Evolutionary conservation across 148 eudicot genomes (phyloP), one percentile per base, ranked within the genome.

Genomic region (Bassia scoparia): DNA sequence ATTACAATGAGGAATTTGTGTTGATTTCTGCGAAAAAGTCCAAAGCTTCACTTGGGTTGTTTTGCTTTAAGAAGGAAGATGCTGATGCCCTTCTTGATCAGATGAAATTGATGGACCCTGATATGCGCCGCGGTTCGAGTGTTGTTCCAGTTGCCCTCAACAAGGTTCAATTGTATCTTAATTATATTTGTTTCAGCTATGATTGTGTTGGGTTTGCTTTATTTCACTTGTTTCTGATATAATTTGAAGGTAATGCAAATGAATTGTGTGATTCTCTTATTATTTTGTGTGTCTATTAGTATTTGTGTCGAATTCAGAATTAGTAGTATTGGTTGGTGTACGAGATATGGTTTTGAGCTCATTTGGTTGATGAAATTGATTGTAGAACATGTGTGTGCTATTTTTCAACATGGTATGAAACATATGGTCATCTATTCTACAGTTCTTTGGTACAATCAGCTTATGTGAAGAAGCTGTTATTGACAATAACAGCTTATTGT

Each of bases 81-180:
- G 98, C 96, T 58, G 78, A 76, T 63, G 48, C 88, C 20, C 85
- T 94, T 64, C 93, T 88, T 83, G 68, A 83, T 4, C 87, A 94
- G 81, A 85, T 88, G 96, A 83, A 67, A 74, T 80, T 76, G 16
- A 81, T 89, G 80, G 90, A 94, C 77, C 90, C 96, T 0, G 52
- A 34, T 0, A 87, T 87, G 91, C 84, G 89, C 6, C 71, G 73
- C 13, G 90, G 91, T 31, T 86, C 97, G 0, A 81, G 78, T 73
- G 96, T 91, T n/a, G 97, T 94, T 50, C 73, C 93, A 61, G 90
- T 91, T 50, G 90, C 94, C 70, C 77, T 91, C 29, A 87, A 86
- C 59, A 89, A 89, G 93, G 97, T 92, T n/a, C n/a, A n/a, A n/a
- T n/a, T n/a, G 49, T 76, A 49, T 48, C 8, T 68, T 31, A 7